Evolutionary conservation across 441 rosid species (phyloP), one percentile per base, ranked within the genome.

Genomic region (Corymbia calophylla): DNA sequence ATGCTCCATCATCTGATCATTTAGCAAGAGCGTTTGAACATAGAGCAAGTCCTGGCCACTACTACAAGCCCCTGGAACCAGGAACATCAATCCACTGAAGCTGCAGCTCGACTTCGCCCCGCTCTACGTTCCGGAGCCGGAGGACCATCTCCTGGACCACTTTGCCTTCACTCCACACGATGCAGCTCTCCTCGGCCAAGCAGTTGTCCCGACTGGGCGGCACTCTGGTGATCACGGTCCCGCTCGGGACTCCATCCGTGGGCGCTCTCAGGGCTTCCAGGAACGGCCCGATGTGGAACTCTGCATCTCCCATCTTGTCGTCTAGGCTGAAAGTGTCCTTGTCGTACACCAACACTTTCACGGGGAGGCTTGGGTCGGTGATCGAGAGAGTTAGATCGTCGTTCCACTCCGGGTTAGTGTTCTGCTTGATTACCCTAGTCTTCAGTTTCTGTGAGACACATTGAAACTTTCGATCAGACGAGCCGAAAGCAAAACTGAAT

Each of bases 281-380:
- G 87, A 89, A 98, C 2, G 94, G 87, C 82, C 88, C 92, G 48
- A 98, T 93, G 88, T 93, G 95, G 86, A 98, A 89, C 90, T 97
- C 99, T 7, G 99, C 99, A 87, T 98, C 93, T 89, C 99, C 99
- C 99, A 98, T 98, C 93, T 94, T 95, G 92, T 98, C 99, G 44
- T 98, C 99, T 89, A 93, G 93, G 94, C 94, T 94, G 88, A 98
- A 95, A 1, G 93, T 91, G 91, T 96, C 99, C 87, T 94, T 95
- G 86, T 98, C 99, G 89, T 95, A 97, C 73, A 98, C 99, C 10
- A 98, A 98, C 94, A 98, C 90, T 92, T 86, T 92, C 87, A 98
- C 90, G 39, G 95, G 95, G 86, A 89, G 90, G 86, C 88, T 91
- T 14, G 98, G 95, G 92, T 98, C 99, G 32, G 93, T 84, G 51